These are phyloP conservation scores for Sordariomycetes sp. DNA, from an alignment of 2,329 filamentous ascomycete genomes.

Conservation along the genomic window DNA sequence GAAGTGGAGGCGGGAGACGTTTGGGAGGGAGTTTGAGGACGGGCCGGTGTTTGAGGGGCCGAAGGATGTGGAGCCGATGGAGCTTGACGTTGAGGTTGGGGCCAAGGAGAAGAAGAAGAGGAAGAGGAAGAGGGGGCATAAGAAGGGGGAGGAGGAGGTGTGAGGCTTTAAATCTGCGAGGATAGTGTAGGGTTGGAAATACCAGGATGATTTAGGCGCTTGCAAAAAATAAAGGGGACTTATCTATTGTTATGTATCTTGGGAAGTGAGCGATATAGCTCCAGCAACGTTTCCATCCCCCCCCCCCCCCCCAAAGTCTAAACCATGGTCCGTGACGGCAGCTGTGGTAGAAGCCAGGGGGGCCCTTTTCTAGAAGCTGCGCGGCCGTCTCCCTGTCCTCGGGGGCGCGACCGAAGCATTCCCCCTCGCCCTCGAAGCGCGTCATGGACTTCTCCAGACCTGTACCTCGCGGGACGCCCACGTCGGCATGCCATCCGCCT, in stretches of 20 bases:
- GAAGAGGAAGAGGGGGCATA: constrained; percentile 36
- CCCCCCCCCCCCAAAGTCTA: no score
- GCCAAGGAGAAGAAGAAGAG: constrained; percentile 29
- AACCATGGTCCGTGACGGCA: no score
- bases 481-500: no score
- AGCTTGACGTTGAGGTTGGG: constrained; percentile 17
- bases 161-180: constrained; percentile 3
- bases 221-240: not conserved
- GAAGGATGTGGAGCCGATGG: constrained; percentile 14
- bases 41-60: constrained; percentile 38
- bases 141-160: constrained; percentile 19
- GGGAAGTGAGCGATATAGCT: not conserved
- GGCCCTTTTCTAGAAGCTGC: no score
- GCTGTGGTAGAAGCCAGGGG: no score
- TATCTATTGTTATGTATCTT: not conserved
- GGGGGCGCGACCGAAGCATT: no score
- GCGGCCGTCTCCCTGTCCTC: no score
- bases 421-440: no score
- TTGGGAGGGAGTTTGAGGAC: constrained; percentile 44
- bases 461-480: no score
- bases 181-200: not conserved
- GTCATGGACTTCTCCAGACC: no score
- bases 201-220: not conserved
- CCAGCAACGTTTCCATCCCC: no score
- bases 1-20: constrained; percentile 64